Base-by-base conservation (phyloP, 192 early-diverging fungal species). In the Coemansia sp. region DNA sequence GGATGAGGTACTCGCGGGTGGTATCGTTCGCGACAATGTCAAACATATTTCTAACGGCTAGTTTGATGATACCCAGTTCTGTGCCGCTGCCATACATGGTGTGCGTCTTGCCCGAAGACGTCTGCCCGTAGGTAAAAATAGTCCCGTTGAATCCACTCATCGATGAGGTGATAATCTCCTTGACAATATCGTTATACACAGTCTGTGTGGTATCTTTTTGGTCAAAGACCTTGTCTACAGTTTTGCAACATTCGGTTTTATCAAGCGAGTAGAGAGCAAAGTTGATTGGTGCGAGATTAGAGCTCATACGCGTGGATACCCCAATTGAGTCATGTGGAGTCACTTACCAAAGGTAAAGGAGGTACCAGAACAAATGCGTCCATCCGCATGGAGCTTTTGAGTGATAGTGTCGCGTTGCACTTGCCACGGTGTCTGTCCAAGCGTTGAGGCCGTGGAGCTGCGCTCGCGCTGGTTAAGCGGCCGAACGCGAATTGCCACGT, bases 71-170 rank as follows among this genome's bases (percentile, higher is more conserved):
- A 0, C 92, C 92, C 9, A 85, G 86, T 62, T 90, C 87, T 25
- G 80, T 68, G 29, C 75, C 66, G 46, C 72, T 77, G 36, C 91
- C 92, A 42, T 87, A 80, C 91, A 92, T 92, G 11, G 85, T 84
- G 64, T 86, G 85, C 0, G 97, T 98, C 73, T 99, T 99, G 50
- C 97, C 97, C 9, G 91, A 93, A 7, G 95, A 92, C 9, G 97
- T 99, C 77, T 98, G 96, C 19, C 97, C 97, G 83, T 99, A 99
- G 4, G 97, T 95, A 86, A 99, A 99, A 3, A 99, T 94, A 3
- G 96, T 97, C 32, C 95, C 95, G 76, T 99, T 97, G 72, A 93
- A 95, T 8, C 97, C 97, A 31, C 91, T 88, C 95, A 97, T 95
- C 4, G 93, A 80, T 11, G 85, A 85, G 29, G 73, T 63, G 23